phyloP scores from a whole-genome alignment of 306 rosid species.

The Cucurbita maxima region DNA sequence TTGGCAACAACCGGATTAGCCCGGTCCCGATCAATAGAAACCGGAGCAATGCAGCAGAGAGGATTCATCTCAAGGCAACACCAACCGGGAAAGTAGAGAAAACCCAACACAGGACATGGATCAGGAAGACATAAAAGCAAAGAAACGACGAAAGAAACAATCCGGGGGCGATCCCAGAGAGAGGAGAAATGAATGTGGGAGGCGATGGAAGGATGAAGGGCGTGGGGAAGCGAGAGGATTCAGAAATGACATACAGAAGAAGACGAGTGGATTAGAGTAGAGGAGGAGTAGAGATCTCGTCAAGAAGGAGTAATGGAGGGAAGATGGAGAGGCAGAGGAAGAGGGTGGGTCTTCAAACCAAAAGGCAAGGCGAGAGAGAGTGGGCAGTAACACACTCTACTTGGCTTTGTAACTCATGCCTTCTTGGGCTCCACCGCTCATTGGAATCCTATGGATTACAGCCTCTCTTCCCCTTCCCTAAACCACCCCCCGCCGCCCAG shows the following conservation, averaged over 20 bases:
- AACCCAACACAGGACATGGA: constrained; percentile 2
- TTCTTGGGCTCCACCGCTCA: background rate
- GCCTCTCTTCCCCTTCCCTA: background rate
- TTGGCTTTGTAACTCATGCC: background rate
- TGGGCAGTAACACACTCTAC: background rate
- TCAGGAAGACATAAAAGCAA: constrained; percentile 4
- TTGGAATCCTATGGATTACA: background rate
- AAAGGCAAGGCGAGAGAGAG: background rate
- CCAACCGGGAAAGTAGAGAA: background rate
- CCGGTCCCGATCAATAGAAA: constrained; percentile 87
- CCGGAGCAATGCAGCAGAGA: constrained; percentile 99
- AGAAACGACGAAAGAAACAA: background rate
- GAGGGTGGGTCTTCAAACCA: constrained; percentile 17
- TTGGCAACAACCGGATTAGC: constrained; percentile 28
- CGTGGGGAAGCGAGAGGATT: constrained; percentile 5
- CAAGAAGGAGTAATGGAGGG: background rate
- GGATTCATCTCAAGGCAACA: constrained; percentile 48
- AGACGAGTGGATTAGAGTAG: background rate
- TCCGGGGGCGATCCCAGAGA: background rate
- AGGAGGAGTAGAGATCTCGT: constrained; percentile 9
- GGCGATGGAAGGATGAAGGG: constrained; percentile 16
- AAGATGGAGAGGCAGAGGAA: background rate
- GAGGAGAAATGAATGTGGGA: constrained; percentile 6
- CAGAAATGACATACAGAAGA: constrained; percentile 21
- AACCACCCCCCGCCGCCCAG: background rate